These are phyloP conservation scores for Ambrosia hybrid DNA, from an alignment of 140 eudicot genomes.

Conservation along the genomic window DNA sequence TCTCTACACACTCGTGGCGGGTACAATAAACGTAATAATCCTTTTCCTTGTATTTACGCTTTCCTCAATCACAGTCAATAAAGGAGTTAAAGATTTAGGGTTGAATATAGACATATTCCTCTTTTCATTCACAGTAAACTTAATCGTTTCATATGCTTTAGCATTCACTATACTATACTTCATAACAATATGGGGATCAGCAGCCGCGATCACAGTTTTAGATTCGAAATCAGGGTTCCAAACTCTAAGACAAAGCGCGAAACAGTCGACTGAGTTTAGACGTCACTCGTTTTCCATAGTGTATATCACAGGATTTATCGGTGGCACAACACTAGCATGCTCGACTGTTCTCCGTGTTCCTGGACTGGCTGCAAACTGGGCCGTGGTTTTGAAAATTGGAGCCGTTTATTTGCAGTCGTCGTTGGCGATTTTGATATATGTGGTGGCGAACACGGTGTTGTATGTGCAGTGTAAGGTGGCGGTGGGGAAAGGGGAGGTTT, in stretches of 20 bases:
- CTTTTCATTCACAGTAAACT: not conserved
- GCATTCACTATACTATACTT: not conserved
- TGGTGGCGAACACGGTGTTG: constrained; percentile 27
- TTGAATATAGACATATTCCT: not conserved
- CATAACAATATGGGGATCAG: constrained; percentile 20
- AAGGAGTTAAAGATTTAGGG: constrained; percentile 14
- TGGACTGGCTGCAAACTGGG: not conserved
- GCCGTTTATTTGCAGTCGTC: not conserved
- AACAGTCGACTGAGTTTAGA: constrained; percentile 22
- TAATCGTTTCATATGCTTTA: not conserved
- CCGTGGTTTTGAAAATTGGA: constrained; percentile 1
- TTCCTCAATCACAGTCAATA: constrained; percentile 3
- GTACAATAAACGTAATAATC: constrained; percentile 2
- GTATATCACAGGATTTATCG: not conserved
- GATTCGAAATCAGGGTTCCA: constrained; percentile 20
- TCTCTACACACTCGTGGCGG: constrained; percentile 12
- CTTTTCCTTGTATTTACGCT: not conserved
- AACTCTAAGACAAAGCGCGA: constrained; percentile 15
- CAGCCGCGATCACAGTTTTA: constrained; percentile 10
- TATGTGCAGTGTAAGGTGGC: constrained; percentile 25
- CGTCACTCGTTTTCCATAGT: constrained; percentile 6
- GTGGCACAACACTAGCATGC: not conserved
- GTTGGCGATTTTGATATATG: constrained; percentile 5
- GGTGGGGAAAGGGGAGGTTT: not conserved
- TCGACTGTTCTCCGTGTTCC: not conserved